Evolutionary conservation across 2,329 filamentous ascomycete species (phyloP).

Genomic region (Triangularia setosa): DNA sequence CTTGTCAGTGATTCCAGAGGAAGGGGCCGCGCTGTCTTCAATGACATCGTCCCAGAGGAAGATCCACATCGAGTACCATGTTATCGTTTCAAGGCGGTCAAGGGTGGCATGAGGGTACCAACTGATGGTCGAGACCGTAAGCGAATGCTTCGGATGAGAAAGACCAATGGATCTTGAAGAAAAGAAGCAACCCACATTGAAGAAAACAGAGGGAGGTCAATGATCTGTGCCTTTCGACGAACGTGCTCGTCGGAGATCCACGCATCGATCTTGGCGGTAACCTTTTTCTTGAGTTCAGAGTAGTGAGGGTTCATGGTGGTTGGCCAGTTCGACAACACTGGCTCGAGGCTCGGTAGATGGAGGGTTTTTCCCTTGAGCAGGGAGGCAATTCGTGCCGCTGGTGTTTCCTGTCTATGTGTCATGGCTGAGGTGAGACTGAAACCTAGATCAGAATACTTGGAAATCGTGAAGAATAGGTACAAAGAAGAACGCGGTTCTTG

Average conservation of each 20-base stretch:
- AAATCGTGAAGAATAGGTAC: no score
- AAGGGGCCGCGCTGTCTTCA: not conserved
- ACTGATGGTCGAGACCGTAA: not conserved
- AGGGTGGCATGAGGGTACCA: constrained; percentile 15
- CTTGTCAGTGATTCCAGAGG: not conserved
- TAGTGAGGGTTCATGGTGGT: constrained; percentile 15
- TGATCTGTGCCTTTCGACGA: constrained; percentile 6
- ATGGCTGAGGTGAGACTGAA: not conserved
- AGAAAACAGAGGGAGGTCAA: constrained; percentile 14
- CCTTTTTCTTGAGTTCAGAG: constrained; percentile 5
- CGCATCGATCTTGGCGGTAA: constrained; percentile 13
- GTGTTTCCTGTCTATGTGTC: not conserved
- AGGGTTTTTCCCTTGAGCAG: constrained; percentile 12
- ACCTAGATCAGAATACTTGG: not conserved
- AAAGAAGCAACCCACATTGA: constrained; percentile 3
- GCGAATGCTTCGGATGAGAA: not conserved
- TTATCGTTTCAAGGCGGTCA: constrained; percentile 13
- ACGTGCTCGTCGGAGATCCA: constrained; percentile 15
- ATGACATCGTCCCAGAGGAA: constrained; percentile 21
- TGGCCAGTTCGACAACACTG: constrained; percentile 11
- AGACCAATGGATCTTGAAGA: not conserved
- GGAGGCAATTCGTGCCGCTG: not conserved
- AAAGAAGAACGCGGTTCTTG: no score
- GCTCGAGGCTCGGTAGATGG: constrained; percentile 9
- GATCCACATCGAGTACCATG: constrained; percentile 17